These are phyloP conservation scores for Cladorrhinum sp. DNA, from an alignment of 2,329 filamentous ascomycete genomes.

Conservation along the genomic window DNA sequence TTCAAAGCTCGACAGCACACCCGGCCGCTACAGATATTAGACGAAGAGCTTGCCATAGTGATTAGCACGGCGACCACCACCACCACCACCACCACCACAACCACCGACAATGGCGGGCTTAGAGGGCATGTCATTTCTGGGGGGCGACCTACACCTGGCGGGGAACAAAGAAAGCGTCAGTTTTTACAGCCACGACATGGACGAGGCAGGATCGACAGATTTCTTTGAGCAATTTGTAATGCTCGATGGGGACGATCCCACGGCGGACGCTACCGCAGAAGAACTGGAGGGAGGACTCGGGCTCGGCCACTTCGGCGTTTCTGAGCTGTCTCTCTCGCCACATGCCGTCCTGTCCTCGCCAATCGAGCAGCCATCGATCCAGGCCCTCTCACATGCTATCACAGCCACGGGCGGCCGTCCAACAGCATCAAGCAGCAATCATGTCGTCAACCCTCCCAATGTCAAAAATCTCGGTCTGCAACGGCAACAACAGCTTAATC, in stretches of 20 bases:
- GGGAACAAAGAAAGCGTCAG: constrained; percentile 27
- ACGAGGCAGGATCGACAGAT: constrained; percentile 22
- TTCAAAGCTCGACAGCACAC: not conserved
- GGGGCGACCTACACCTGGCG: constrained; percentile 19
- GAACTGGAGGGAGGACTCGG: constrained; percentile 8
- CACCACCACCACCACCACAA: constrained; percentile 1
- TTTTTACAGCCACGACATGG: constrained; percentile 22
- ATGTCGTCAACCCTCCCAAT: not conserved
- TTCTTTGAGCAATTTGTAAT: constrained; percentile 31
- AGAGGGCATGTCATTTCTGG: constrained; percentile 21
- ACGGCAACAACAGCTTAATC: constrained; percentile 1
- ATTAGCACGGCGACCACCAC: not conserved
- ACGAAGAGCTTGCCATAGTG: not conserved
- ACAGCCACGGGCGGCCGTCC: not conserved
- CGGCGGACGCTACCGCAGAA: constrained; percentile 16
- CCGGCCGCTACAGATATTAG: not conserved
- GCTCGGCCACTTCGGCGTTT: constrained; percentile 19
- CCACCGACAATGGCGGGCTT: constrained; percentile 26
- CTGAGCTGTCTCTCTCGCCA: constrained; percentile 20
- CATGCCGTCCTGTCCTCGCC: constrained; percentile 10
- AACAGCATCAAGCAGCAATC: not conserved
- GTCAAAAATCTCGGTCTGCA: not conserved
- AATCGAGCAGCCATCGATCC: not conserved
- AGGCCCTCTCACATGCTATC: not conserved
- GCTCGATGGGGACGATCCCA: constrained; percentile 21